Evolutionary conservation across 2,329 filamentous ascomycete species (phyloP), one percentile per base, ranked within the genome.

Genomic region (Sclerotinia borealis): DNA sequence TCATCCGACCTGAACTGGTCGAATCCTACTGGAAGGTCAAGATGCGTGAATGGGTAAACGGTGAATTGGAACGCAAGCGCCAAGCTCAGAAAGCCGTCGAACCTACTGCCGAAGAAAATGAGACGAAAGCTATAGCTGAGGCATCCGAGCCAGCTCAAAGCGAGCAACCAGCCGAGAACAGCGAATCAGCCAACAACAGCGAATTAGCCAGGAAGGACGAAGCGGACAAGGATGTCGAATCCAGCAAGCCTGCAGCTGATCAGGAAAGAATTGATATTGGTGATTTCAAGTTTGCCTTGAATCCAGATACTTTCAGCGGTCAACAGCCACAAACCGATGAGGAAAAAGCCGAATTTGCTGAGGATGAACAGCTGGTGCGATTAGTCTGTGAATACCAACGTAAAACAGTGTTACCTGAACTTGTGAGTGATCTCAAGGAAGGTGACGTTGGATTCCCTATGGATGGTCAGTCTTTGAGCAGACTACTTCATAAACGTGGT

Each of bases 361-460:
- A 88, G 65, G 95, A 99, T 71, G 95, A 99, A 79, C 83, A 88
- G 70, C 91, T 96, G 63, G 93, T 99, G 56, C 89, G 91, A 67
- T 86, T 88, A 63, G 92, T 92, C 36, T 95, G 92, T 78, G 81
- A 86, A 60, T 92, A 90, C 76, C 82, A 99, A 56, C 85, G 86
- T 10, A 82, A 86, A 10, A 87, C 89, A 65, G 85, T 92, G 61
- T 89, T 99, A 68, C 92, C 93, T n/a, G 85, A 89, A 63, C 82
- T 99, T 63, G 78, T 98, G 64, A 87, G 89, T 66, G 93, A 99
- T 72, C 84, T 99, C 64, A 89, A 90, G 73, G 91, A 96, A 68
- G 93, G 92, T 8, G 93, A 99, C 70, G 89, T 96, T 69, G 95
- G 93, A 72, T 98, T 98, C 80, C 95, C 95, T 15, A 97, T 98